A percentile compares a stretch with the other conserved stretches of the same genome.
These are phyloP conservation scores for Wickerhamomyces sp. DNA, from an alignment of 1,139 yeast genomes.

Conservation along the genomic window DNA sequence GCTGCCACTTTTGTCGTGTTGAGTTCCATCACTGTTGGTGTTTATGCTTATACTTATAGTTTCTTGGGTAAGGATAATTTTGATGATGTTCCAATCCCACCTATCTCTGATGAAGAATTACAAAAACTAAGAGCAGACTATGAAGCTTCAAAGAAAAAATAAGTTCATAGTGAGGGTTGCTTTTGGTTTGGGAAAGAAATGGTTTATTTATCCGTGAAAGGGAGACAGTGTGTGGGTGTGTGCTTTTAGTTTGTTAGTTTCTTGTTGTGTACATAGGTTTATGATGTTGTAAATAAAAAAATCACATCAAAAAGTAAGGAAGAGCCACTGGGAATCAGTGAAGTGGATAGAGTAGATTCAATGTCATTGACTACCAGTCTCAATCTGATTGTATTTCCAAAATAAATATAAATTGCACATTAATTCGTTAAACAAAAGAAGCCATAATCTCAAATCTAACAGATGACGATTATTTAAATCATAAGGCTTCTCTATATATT, in stretches of 20 bases:
- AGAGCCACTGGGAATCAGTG: no score
- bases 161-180: conserved; percentile 5
- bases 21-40: conserved; percentile 59
- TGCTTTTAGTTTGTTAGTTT: no score
- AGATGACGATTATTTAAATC: not conserved
- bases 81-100: conserved; percentile 89
- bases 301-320: no score
- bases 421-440: no score
- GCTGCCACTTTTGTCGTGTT: conserved; percentile 55
- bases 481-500: not conserved
- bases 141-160: conserved; percentile 33
- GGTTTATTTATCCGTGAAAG: not conserved
- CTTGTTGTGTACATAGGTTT: no score
- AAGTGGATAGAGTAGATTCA: no score
- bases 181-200: not conserved
- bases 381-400: not conserved
- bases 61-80: conserved; percentile 79
- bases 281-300: no score
- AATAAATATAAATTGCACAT: no score
- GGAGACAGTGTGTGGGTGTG: no score
- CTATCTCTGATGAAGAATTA: conserved; percentile 75
- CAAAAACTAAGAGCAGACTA: conserved; percentile 66
- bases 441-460: not conserved
- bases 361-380: no score
- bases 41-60: conserved; percentile 69